Evolutionary conservation across 495 filamentous ascomycete genomes (phyloP).

Genomic region (Penicillium coffeae): DNA sequence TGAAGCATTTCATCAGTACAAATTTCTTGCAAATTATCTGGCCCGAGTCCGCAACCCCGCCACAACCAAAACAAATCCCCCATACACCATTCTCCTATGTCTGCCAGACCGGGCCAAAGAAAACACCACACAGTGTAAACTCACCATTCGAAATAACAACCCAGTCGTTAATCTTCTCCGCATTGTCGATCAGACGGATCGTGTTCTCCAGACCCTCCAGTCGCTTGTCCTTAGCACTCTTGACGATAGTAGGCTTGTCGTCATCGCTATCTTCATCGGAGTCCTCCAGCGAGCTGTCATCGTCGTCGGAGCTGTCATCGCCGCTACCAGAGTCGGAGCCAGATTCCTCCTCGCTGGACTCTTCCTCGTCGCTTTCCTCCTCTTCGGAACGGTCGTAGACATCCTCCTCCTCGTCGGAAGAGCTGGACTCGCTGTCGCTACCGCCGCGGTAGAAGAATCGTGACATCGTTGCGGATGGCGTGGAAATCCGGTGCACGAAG

Average conservation of each 20-base stretch:
- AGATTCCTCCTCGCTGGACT: slow-evolving; percentile 58
- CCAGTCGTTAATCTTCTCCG: slow-evolving; percentile 96
- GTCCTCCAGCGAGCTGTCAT: slow-evolving; percentile 73
- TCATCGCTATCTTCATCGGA: slow-evolving; percentile 81
- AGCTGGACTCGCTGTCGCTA: slow-evolving; percentile 72
- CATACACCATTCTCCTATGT: no score
- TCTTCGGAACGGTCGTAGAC: slow-evolving; percentile 74
- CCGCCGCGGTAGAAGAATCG: slow-evolving; percentile 94
- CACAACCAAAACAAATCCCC: neutral
- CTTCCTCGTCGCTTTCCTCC: slow-evolving; percentile 68
- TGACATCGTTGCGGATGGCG: slow-evolving; percentile 53
- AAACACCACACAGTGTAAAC: slow-evolving; percentile 20
- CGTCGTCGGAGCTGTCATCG: slow-evolving; percentile 59
- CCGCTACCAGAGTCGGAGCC: slow-evolving; percentile 29
- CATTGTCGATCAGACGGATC: slow-evolving; percentile 89
- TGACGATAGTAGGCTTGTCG: slow-evolving; percentile 74
- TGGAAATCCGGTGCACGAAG: slow-evolving; percentile 21
- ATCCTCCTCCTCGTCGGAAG: slow-evolving; percentile 86
- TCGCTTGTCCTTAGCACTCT: slow-evolving; percentile 97
- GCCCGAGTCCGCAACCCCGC: neutral
- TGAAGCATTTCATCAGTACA: slow-evolving; percentile 18
- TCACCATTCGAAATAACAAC: slow-evolving; percentile 82
- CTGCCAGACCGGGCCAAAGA: no score
- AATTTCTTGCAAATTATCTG: neutral
- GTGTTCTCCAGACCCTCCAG: slow-evolving; percentile 88